Percentiles rank a stretch among this genome's conserved stretches.
Evolutionary conservation across 164 flowering plant genomes (phyloP).

Genomic region (Litsea cubeba): DNA sequence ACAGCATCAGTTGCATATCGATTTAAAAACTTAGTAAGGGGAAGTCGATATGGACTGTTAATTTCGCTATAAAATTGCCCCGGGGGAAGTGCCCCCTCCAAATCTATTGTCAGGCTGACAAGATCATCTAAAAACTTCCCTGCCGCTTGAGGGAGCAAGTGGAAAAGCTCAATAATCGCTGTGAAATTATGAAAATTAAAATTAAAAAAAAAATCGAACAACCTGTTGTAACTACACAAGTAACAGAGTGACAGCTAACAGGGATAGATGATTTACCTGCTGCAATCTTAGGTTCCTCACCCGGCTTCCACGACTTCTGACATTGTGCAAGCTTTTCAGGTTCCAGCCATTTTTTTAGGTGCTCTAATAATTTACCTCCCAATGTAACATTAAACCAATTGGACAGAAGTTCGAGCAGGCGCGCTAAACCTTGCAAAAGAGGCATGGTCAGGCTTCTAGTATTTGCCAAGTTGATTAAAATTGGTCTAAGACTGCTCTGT

Average conservation of each 20-base stretch:
- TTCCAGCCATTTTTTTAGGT: conserved; percentile 95
- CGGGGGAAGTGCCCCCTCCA: conserved; percentile 88
- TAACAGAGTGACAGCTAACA: not conserved
- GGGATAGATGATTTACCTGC: conserved; percentile 49
- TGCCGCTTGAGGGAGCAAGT: conserved; percentile 94
- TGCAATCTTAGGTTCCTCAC: conserved; percentile 99
- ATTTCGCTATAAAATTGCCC: conserved; percentile 96
- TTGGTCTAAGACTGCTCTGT: conserved; percentile 97
- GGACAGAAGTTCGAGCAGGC: conserved; percentile 88
- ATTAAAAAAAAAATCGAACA: not conserved
- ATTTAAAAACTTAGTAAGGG: conserved; percentile 89
- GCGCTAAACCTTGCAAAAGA: conserved; percentile 95
- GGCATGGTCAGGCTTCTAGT: conserved; percentile 98
- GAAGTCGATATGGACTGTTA: conserved; percentile 97
- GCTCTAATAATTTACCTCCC: conserved; percentile 93
- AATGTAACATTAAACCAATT: conserved; percentile 97
- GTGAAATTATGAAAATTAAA: conserved; percentile 25
- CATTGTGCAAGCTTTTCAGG: conserved; percentile 98
- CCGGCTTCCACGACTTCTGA: conserved; percentile 96
- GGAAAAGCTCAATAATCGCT: conserved; percentile 99
- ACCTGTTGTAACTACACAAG: not conserved
- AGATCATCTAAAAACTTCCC: conserved; percentile 92
- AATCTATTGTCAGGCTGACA: conserved; percentile 84
- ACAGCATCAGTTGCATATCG: conserved; percentile 82
- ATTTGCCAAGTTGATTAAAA: conserved; percentile 90